phyloP scores from a whole-genome alignment of 805 yeast genomes.

The Pichia californica region DNA sequence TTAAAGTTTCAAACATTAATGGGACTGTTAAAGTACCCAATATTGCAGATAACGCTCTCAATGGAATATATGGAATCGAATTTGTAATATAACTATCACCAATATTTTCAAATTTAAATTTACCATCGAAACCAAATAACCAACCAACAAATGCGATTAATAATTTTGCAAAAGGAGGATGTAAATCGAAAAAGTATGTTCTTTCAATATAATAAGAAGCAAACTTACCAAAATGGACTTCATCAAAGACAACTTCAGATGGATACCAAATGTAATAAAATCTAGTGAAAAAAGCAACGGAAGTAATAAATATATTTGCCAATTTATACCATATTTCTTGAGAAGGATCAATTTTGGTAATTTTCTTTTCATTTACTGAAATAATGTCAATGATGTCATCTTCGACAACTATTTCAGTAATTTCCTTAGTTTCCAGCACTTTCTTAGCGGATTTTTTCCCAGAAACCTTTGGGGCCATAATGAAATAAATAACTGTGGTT shows the following conservation, averaged over 20 bases:
- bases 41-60: conserved; percentile 72
- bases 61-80: conserved; percentile 81
- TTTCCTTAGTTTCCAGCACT: too few species aligned
- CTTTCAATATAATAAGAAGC: conserved; percentile 82
- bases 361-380: background rate
- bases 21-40: conserved; percentile 82
- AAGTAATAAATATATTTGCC: conserved; percentile 35
- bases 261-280: conserved; percentile 60
- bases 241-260: conserved; percentile 76
- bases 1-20: conserved; percentile 73
- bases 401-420: too few species aligned
- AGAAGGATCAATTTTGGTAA: conserved; percentile 15
- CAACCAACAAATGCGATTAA: conserved; percentile 87
- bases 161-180: conserved; percentile 96
- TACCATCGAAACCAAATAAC: conserved; percentile 85
- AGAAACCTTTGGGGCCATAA: too few species aligned
- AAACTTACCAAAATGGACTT: conserved; percentile 82
- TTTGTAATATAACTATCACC: conserved; percentile 76
- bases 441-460: too few species aligned
- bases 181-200: conserved; percentile 91
- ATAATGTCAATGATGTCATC: conserved; percentile 11
- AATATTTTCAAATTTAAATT: conserved; percentile 83
- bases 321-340: conserved; percentile 27
- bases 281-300: conserved; percentile 44
- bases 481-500: too few species aligned